Evolutionary conservation across 2,329 filamentous ascomycete genomes (phyloP), one percentile per base, ranked within the genome.

Genomic region (Diaporthe humulicola): DNA sequence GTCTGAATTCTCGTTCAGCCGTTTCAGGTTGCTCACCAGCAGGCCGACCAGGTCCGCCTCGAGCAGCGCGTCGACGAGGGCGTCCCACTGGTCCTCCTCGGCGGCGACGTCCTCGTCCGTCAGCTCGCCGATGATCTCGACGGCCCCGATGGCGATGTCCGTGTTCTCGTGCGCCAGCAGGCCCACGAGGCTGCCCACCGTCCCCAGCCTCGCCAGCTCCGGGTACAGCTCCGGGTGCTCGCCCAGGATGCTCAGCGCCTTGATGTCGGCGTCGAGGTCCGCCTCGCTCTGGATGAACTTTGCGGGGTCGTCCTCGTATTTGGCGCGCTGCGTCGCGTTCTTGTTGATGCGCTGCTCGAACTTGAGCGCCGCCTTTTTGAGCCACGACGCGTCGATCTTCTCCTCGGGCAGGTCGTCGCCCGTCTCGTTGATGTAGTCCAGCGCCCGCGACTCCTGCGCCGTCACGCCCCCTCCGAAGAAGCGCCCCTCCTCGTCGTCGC

Each of bases 391-490:
- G 83, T 99, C 96, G 77, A 98, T 94, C 83, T 93, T 96, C 79
- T 97, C 95, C 1, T 91, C 89, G 77, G 80, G 81, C 14, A 82
- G 76, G 57, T 82, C 79, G 42, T 81, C 82, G 67, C 75, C 91
- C 78, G 91, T 88, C 74, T 90, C 87, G 76, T 98, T 95, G 76
- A 99, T 91, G 81, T 93, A 98, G 84, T 98, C 94, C 80, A 99
- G 89, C 28, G 97, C 94, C 79, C 95, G 91, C 3, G 92, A 93
- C 78, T 97, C 95, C 78, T 95, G 90, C 74, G 92, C 89, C 36
- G 93, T 95, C 79, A 99, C 93, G 45, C 97, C 97, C 71, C 95
- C 94, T 57, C 96, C 97, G 79, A 98, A 99, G 87, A 99, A 99
- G 15, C 97, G 93, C 1, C 96, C 97, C 77, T 98, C 97, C 71